A percentile compares a stretch with the other conserved stretches of the same genome.
Evolutionary conservation across 2,329 filamentous ascomycete genomes (phyloP).

Genomic region (Bisporella sp.): DNA sequence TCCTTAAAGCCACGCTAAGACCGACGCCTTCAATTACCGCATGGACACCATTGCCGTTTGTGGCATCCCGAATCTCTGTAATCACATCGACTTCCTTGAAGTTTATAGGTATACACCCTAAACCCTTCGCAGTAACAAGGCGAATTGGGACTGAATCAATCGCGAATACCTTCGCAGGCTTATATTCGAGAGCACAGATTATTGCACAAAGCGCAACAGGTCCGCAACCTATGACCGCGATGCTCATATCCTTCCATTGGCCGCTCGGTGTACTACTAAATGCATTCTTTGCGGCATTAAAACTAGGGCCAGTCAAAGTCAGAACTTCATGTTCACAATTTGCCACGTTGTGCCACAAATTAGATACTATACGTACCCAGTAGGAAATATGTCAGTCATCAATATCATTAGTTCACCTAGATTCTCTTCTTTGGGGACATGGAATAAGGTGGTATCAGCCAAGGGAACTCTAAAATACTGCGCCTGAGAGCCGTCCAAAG

Average conservation of each 20-base stretch:
- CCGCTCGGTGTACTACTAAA: slow-evolving; percentile 33
- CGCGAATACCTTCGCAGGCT: slow-evolving; percentile 69
- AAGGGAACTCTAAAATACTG: slow-evolving; percentile 76
- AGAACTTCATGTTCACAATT: too few species aligned
- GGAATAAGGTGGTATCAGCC: slow-evolving; percentile 75
- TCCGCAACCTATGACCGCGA: slow-evolving; percentile 79
- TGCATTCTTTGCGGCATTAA: slow-evolving; percentile 62
- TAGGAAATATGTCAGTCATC: slow-evolving; percentile 94
- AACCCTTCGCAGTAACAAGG: slow-evolving; percentile 61
- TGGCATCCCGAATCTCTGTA: slow-evolving; percentile 46
- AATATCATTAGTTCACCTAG: slow-evolving; percentile 70
- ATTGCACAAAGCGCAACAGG: slow-evolving; percentile 80
- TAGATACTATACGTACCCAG: slow-evolving; percentile 57
- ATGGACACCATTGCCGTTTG: slow-evolving; percentile 76
- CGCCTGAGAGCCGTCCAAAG: slow-evolving; percentile 72
- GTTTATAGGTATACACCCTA: slow-evolving; percentile 81
- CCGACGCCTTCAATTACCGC: slow-evolving; percentile 77
- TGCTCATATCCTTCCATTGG: slow-evolving; percentile 18
- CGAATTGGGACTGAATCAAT: slow-evolving; percentile 72
- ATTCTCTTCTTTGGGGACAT: slow-evolving; percentile 56
- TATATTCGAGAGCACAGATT: slow-evolving; percentile 67
- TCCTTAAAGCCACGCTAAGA: slow-evolving; percentile 59
- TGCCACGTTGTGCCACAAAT: too few species aligned
- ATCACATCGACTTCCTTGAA: slow-evolving; percentile 54
- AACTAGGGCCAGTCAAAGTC: too few species aligned